Percentiles rank a stretch among this genome's conserved stretches.
These are phyloP conservation scores for Scenedesmus sp. DNA, from an alignment of 163 green algal species.

Conservation along the genomic window DNA sequence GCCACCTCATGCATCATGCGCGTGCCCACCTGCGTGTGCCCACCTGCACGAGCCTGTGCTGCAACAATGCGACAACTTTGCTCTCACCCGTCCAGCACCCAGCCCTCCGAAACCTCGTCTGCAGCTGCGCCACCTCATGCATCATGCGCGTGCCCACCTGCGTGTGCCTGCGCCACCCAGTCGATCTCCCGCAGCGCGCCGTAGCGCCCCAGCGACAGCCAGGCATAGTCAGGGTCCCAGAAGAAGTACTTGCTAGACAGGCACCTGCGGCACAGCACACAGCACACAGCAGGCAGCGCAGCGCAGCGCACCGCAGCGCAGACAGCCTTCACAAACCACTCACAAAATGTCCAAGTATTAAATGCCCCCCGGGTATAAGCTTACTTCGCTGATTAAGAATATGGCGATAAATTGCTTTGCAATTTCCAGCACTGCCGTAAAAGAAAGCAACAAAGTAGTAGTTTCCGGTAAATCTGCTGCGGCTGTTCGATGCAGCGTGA, in stretches of 20 bases:
- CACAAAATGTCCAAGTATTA: too few relatives aligned
- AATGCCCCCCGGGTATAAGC: too few relatives aligned
- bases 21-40: too few relatives aligned
- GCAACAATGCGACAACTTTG: neutral
- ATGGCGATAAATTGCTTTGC: too few relatives aligned
- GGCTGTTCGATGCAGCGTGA: too few relatives aligned
- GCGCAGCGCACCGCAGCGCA: neutral
- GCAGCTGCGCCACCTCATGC: neutral
- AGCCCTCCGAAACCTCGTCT: neutral
- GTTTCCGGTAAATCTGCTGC: too few relatives aligned
- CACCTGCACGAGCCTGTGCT: too few relatives aligned
- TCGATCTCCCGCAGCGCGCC: slow-evolving; percentile 87
- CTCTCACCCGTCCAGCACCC: neutral
- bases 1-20: too few relatives aligned
- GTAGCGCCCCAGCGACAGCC: slow-evolving; percentile 81
- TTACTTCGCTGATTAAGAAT: too few relatives aligned
- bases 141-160: neutral
- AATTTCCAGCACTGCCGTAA: too few relatives aligned
- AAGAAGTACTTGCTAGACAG: slow-evolving; percentile 96
- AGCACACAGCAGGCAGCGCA: neutral
- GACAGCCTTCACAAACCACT: too few relatives aligned
- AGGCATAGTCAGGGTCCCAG: slow-evolving; percentile 85
- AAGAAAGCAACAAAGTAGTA: too few relatives aligned
- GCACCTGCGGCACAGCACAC: slow-evolving; percentile 59
- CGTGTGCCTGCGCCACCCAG: slow-evolving; percentile 70